These are phyloP conservation scores for Acanthamoeba healyi DNA, from an alignment of 208 protist genomes.

Conservation along the genomic window DNA sequence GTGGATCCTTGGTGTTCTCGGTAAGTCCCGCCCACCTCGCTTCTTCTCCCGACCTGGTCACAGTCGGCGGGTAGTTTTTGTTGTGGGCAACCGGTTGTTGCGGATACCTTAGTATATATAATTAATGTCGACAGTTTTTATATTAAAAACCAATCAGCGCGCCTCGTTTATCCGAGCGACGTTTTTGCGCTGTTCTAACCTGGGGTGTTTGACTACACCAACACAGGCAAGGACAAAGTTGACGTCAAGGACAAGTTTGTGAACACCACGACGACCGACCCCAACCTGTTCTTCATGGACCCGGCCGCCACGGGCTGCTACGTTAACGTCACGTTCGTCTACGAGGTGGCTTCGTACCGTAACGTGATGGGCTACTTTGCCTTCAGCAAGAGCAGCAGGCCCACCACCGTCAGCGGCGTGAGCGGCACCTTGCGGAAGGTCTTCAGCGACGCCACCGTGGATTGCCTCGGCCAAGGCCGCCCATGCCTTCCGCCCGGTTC, in stretches of 20 bases:
- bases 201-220: neutral
- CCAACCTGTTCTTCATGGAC: slow-evolving; percentile 58
- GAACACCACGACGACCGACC: slow-evolving; percentile 1
- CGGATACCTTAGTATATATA: no score
- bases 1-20: neutral
- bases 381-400: neutral
- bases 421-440: neutral
- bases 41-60: neutral
- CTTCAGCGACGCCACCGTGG: slow-evolving; percentile 30
- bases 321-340: slow-evolving; percentile 67
- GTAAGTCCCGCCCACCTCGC: neutral
- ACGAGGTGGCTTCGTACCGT: slow-evolving; percentile 65
- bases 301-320: neutral
- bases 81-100: neutral
- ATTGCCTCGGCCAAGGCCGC: neutral
- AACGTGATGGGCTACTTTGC: slow-evolving; percentile 48
- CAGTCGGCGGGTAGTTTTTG: neutral
- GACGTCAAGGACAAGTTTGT: neutral
- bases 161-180: no score
- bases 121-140: no score
- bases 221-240: slow-evolving; percentile 26
- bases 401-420: neutral
- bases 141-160: no score
- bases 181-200: no score
- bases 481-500: slow-evolving; percentile 19